Conservation (phyloP, 371 early-diverging fungal species). For the Smittium mucronatum region DNA sequence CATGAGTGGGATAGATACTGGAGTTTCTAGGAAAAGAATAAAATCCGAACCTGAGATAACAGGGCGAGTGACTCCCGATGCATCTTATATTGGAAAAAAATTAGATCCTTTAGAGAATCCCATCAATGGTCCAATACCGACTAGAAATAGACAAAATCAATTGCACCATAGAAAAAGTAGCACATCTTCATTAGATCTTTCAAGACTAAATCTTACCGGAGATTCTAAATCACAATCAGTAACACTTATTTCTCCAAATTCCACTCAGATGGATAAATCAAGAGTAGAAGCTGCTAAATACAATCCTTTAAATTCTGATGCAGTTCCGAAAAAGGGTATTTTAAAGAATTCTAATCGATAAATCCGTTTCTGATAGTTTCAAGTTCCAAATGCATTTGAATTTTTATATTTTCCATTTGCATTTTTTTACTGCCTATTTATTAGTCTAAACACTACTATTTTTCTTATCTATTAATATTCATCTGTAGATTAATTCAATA, state of each 20-base stretch:
- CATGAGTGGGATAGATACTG: neutral
- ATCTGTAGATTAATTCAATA: no score
- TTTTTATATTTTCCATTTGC: no score
- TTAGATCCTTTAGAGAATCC: neutral
- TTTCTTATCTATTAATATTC: no score
- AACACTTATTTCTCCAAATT: neutral
- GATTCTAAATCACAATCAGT: neutral
- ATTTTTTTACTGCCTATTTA: no score
- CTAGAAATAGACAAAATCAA: neutral
- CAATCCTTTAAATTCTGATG: neutral
- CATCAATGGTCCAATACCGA: neutral
- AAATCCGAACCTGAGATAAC: neutral
- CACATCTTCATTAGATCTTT: neutral
- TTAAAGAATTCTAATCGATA: constrained; percentile 8
- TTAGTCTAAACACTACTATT: no score
- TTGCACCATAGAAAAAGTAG: no score
- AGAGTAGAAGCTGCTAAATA: neutral
- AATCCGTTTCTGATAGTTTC: no score
- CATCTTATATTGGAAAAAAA: neutral
- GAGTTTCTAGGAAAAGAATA: neutral
- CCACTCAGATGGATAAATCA: neutral
- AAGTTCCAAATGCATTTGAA: no score
- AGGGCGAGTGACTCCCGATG: neutral
- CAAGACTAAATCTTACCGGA: constrained; percentile 12
- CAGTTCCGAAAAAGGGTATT: constrained; percentile 12